Conservation (phyloP, 208 protist genomes). For the Trichomonas tenax region DNA sequence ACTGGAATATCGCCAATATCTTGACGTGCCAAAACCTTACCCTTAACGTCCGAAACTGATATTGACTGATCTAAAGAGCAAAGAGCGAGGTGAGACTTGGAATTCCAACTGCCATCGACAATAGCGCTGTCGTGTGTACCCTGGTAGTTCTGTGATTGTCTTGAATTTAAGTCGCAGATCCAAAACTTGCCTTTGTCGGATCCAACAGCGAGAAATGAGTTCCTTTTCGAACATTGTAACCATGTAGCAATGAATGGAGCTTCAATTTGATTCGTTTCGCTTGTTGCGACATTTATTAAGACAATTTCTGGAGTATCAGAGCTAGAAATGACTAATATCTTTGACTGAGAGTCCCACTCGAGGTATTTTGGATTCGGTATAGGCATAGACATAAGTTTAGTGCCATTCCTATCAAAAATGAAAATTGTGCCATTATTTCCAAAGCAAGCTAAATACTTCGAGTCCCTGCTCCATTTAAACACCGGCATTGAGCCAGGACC, state of each 20-base stretch:
- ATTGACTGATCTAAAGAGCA: conserved; percentile 1
- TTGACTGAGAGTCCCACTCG: background rate
- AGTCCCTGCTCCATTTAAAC: background rate
- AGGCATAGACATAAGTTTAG: background rate
- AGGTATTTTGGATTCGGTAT: background rate
- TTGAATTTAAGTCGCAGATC: background rate
- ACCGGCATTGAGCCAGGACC: background rate
- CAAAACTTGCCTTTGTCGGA: conserved; percentile 18
- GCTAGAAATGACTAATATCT: background rate
- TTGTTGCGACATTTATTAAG: background rate
- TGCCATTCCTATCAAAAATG: background rate
- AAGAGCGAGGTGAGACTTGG: background rate
- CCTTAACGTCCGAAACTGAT: background rate
- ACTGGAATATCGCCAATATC: background rate
- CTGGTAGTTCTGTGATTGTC: background rate
- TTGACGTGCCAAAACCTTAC: background rate
- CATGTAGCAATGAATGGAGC: background rate
- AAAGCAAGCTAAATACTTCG: background rate
- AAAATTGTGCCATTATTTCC: background rate
- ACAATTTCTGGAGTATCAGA: background rate
- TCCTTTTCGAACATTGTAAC: background rate
- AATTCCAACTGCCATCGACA: background rate
- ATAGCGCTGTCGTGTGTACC: background rate
- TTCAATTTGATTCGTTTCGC: background rate
- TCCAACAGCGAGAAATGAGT: background rate